Base-by-base conservation (phyloP, 192 early-diverging fungal species). In the Mortierella antarctica region DNA sequence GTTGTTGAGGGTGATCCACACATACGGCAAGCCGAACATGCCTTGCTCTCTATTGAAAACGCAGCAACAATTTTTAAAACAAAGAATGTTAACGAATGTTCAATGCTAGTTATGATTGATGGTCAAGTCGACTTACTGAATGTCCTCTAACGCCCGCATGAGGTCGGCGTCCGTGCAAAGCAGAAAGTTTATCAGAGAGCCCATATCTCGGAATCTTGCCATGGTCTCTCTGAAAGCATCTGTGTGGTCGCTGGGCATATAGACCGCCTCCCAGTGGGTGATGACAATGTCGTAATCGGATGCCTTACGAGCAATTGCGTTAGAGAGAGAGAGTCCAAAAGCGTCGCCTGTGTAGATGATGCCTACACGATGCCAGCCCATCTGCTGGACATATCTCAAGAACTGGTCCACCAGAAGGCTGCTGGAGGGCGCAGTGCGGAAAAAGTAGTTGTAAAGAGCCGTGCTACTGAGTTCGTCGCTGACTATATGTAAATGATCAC, bases 331-430 rank as follows among this genome's bases (percentile, higher is more conserved):
- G 7, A 48, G 17, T 45, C 64, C 64, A 44, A 55, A 66, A 6
- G 64, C 52, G 12, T 66, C 51, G n/a, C 50, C 40, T 7, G 52
- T 54, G 64, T 54, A 55, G 51, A 66, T 55, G 17, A 66, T 55
- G 4, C 64, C 64, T 41, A 66, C 39, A 31, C 64, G 64, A 66
- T n/a, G 64, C 64, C 64, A 66, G 41, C 51, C 51, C 64, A 66
- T 66, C 2, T 15, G 2, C 0, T 11, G 23, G 20, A 66, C 54
- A 18, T 66, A 66, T 13, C 54, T 52, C 9, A 66, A 50, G 3
- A 52, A 42, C 14, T 66, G 49, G 4, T 41, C 14, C 8, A 52
- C 64, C 7, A 53, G 20, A 0, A 41, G 7, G 21, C 54, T 52
- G 14, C 48, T 41, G 10, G 64, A 11, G 6, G 64, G n/a, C 7